Base-by-base conservation (phyloP, 1,284 basidiomycete genomes). In the Leccinum subfulvum region DNA sequence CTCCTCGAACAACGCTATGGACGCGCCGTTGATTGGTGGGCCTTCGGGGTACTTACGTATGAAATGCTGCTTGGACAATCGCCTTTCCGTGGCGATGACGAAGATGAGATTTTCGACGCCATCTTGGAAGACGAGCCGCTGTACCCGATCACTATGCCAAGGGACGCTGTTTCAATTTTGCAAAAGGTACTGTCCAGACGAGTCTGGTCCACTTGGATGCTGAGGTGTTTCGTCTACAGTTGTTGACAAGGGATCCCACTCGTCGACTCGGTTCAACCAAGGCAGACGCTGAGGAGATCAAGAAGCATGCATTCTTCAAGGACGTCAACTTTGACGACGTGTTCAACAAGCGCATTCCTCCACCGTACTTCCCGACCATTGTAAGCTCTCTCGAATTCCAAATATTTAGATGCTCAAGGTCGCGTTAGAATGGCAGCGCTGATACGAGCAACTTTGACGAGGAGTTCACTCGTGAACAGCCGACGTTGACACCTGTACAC, bases 11-110 rank as follows among this genome's bases (percentile, higher is more conserved):
- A 99, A 79, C 91, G 95, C 61, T 99, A 99, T 73, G 95, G 95
- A 11, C 91, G 95, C 53, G 97, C 97, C 5, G 97, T 99, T 58
- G 97, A 99, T 74, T 99, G 97, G 97, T 99, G 97, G 97, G 97
- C 97, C 8, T 99, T 99, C 74, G 97, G 97, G 67, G 97, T 99
- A 8, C 79, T 99, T 69, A 98, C 94, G 55, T 99, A 99, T 75
- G 97, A 99, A 79, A 99, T 99, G 97, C 80, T 99, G 61, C 84
- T 99, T 33, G 97, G 97, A 49, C 97, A 99, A 79, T 98, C 97
- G 14, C 97, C 97, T 3, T 99, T 99, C 89, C 90, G 97, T 59
- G 97, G 97, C 62, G 97, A 99, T 72, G 97, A 99, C 71, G 97
- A 99, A 76, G 97, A 99, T 75, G 97, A 99, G 82, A 99, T 99